Evolutionary conservation across 371 early-diverging fungal genomes (phyloP), one percentile per base, ranked within the genome.

Genomic region (Circinella umbellata): DNA sequence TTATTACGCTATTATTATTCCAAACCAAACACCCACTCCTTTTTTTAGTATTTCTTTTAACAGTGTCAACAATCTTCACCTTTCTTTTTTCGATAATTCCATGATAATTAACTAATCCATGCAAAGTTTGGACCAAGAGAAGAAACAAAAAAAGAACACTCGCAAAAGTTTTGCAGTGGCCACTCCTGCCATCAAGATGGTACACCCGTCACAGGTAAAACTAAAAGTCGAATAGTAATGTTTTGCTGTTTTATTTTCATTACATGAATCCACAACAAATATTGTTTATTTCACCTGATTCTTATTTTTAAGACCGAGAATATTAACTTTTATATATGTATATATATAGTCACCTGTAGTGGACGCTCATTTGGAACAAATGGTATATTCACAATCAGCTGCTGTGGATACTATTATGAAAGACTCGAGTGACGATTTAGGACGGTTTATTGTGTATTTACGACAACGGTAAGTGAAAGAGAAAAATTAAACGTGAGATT

Each of bases 361-460:
- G 60, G 68, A 70, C 18, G 5, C 53, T 4, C 47, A 69, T 36
- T 36, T 73, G 35, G 76, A 62, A 48, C 57, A 73, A 20, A 49
- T 74, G 15, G 69, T 63, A 1, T 78, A 79, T 48, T 79, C 86
- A 3, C 71, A 66, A 14, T 70, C 75, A 17, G 61, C 71, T 1
- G 54, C 36, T 6, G 66, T 75, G 13, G 75, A 61, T 14, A 47
- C 53, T 7, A 46, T 67, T 27, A 60, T 71, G 63, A 68, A 75
- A 63, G 55, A 60, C 38, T 20, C 68, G 4, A 68, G 61, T 37
- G 69, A 71, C 27, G 75, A 75, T 53, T 62, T 66, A 47, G 64
- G 27, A 8, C 63, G 67, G 8, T 51, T 75, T 20, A 68, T 70
- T 42, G 20, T 42, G 4, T 75, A 71, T 57, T n/a, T 75, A 35